These are phyloP conservation scores for Lachnellula hyalina DNA, from an alignment of 2,329 filamentous ascomycete species.

Conservation along the genomic window DNA sequence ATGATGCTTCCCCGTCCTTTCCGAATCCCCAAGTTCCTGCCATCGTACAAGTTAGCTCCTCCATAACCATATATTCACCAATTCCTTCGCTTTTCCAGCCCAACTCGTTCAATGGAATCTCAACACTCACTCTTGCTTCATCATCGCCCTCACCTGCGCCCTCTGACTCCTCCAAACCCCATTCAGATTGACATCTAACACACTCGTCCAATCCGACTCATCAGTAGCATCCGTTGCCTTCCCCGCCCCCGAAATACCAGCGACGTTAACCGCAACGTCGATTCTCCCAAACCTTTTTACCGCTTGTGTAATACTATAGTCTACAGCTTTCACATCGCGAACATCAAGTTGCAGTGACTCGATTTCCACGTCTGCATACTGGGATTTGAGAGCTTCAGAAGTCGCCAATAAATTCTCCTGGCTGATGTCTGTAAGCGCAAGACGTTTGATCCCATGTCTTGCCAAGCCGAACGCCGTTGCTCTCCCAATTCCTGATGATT, in stretches of 20 bases:
- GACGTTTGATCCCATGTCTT: constrained; percentile 40
- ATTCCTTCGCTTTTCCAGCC: too few species aligned
- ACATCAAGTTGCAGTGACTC: constrained; percentile 43
- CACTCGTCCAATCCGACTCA: constrained; percentile 43
- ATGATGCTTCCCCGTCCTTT: constrained; percentile 47
- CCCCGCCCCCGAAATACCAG: constrained; percentile 42
- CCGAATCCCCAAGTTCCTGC: constrained; percentile 34
- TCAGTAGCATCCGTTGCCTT: constrained; percentile 41
- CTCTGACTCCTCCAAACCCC: constrained; percentile 54
- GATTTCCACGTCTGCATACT: constrained; percentile 38
- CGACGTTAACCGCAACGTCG: constrained; percentile 52
- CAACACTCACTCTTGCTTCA: constrained; percentile 40
- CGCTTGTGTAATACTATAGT: constrained; percentile 37
- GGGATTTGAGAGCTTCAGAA: constrained; percentile 31
- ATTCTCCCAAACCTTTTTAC: constrained; percentile 45
- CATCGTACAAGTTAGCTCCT: not conserved
- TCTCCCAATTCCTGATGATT: constrained; percentile 42
- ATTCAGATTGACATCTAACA: constrained; percentile 48
- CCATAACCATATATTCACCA: not conserved
- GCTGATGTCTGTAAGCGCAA: constrained; percentile 44
- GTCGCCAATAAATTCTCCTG: constrained; percentile 30
- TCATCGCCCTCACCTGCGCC: constrained; percentile 47
- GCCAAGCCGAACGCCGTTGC: constrained; percentile 43
- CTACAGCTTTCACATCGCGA: constrained; percentile 37
- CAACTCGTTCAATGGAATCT: not conserved